Percentiles rank a stretch among this genome's conserved stretches.
phyloP scores from a whole-genome alignment of 257 asterid species.

The Ligustrum vulgare region DNA sequence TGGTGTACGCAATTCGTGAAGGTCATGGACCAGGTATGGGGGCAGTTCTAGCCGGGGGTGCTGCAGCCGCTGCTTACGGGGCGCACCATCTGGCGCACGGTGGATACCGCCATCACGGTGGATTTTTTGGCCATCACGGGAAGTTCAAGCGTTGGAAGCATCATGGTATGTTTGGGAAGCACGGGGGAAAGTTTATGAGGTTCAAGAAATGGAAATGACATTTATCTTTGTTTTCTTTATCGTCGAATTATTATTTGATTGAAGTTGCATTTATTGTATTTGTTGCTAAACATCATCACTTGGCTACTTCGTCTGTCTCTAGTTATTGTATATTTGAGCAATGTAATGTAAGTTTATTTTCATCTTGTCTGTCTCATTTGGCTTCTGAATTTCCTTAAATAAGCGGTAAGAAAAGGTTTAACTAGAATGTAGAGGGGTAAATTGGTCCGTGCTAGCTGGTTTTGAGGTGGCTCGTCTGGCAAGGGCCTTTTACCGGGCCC shows the following conservation, averaged over 20 bases:
- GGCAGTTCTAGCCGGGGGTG: conserved; percentile 62
- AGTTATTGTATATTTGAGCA: neutral
- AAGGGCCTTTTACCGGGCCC: neutral
- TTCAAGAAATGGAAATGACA: conserved; percentile 63
- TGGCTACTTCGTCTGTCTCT: neutral
- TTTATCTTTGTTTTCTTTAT: neutral
- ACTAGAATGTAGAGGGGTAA: neutral
- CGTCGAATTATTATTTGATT: neutral
- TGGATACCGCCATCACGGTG: conserved; percentile 55
- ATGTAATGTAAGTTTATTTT: neutral
- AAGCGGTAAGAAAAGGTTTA: neutral
- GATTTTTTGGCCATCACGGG: conserved; percentile 38
- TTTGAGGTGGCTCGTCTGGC: too few relatives aligned
- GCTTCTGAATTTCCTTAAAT: neutral
- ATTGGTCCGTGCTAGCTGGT: too few relatives aligned
- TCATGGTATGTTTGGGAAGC: conserved; percentile 51
- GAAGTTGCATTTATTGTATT: neutral
- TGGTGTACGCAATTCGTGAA: conserved; percentile 27
- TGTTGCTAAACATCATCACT: neutral
- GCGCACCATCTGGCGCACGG: conserved; percentile 78
- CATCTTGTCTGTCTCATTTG: neutral
- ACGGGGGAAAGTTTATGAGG: conserved; percentile 34
- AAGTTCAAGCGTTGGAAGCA: conserved; percentile 67
- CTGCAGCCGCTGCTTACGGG: conserved; percentile 81
- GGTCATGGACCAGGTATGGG: conserved; percentile 55